Evolutionary conservation across 805 yeast genomes (phyloP), one percentile per base, ranked within the genome.

Genomic region (Kazachstania martiniae): DNA sequence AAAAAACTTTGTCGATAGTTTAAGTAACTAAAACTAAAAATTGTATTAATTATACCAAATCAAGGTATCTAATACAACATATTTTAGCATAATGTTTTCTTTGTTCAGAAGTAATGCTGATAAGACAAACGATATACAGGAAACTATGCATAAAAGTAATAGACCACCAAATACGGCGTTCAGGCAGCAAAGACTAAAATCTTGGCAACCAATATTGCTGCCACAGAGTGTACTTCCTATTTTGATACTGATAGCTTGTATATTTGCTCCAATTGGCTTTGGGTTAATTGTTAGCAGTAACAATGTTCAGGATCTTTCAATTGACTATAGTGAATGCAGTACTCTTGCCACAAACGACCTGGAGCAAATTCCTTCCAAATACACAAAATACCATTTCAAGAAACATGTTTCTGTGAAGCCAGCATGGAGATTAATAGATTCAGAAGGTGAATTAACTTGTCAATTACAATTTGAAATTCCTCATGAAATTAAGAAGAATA

Each of bases 231-330:
- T 89, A 28, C 68, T 91, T 28, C 97, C 97, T 3, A 63, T 89
- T 32, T 65, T 91, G 35, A 66, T 86, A 29, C 42, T 80, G 16
- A 61, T 83, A 27, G 84, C 93, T 1, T 63, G 84, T 15, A 66
- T 91, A 4, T 86, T 87, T 59, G 83, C 91, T 1, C 95, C 96
- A 1, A 69, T 91, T 31, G 98, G 98, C 4, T 79, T 87, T 19
- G 93, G 84, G 12, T 69, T 91, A 35, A 57, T 86, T 18, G 71
- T 70, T 42, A 78, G 93, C n/a, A 71, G 85, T n/a, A 68, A 73
- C 53, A 70, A 73, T 40, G 89, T 89, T 12, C 84, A 89, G 49
- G 75, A 78, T 44, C 40, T 91, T 19, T 66, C 69, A 28, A 66
- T 91, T 22, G 77, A 86, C 44, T 91, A 91, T 51, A 72, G 86